Percentiles rank a stretch among this genome's conserved stretches.
Conservation (phyloP, 2,329 filamentous ascomycete genomes). For the Scedosporium minutisporum region DNA sequence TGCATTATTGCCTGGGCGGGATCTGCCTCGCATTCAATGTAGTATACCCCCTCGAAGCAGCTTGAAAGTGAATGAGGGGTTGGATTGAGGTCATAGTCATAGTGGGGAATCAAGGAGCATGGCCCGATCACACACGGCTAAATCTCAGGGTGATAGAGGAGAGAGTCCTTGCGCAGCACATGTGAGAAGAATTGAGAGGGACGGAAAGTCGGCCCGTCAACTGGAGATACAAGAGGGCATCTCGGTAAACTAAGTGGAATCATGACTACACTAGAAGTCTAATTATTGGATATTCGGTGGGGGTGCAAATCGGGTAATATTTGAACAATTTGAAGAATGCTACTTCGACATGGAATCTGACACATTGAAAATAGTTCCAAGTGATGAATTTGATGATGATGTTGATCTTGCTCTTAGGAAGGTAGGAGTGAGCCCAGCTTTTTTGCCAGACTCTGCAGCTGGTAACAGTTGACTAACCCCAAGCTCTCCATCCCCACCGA, state of each 20-base stretch:
- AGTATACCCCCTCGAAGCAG: background rate
- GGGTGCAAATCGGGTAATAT: too few species aligned
- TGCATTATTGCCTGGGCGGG: background rate
- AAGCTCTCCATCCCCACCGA: background rate
- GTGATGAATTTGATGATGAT: too few species aligned
- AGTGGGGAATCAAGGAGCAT: background rate
- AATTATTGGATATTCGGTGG: too few species aligned
- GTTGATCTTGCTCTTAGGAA: background rate
- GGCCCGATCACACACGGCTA: slow-evolving; percentile 3
- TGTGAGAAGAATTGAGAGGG: background rate
- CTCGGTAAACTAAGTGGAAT: background rate
- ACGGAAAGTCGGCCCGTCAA: background rate
- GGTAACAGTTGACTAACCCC: background rate
- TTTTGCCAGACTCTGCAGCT: background rate
- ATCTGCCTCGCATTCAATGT: background rate
- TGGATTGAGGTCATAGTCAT: background rate
- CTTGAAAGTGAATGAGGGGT: slow-evolving; percentile 2
- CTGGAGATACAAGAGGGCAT: background rate
- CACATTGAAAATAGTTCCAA: too few species aligned
- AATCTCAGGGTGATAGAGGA: background rate
- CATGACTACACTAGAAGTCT: too few species aligned
- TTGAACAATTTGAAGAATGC: too few species aligned
- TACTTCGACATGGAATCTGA: too few species aligned
- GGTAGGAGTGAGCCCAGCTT: background rate
- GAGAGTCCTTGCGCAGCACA: background rate